Evolutionary conservation across 139 green algal genomes (phyloP), one percentile per base, ranked within the genome.

Genomic region (Nannochloris sp.): DNA sequence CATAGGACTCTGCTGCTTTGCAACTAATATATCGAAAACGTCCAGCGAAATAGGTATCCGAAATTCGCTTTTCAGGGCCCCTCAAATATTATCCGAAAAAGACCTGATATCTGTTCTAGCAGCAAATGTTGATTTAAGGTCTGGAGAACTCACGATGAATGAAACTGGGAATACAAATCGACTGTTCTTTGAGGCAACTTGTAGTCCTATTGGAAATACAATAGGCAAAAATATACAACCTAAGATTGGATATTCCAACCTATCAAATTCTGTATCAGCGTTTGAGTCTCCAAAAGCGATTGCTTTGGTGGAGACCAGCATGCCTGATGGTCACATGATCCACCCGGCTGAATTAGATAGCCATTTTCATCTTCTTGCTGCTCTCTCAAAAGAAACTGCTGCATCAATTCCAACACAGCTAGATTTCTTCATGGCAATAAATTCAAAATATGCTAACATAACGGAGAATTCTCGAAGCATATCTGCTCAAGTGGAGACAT

Each of bases 311-410:
- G 11, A 40, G 33, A 6, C 33, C 5, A 12, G 33, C 11, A 40
- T 40, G 33, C 8, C 59, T 33, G 17, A 72, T 14, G 31, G 43
- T 1, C 26, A 23, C 25, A 55, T 33, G 33, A 17, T 70, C 6
- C 71, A 73, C 44, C 71, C 71, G 1, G 66, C 67, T 2, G 29
- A 46, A 17, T 59, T 59, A 3, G 71, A 78, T 69, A 59, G 49
- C 33, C 49, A 48, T 31, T 60, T 78, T 44, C 71, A 78, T 29
- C 50, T 69, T 33, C 60, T 49, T 13, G 51, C 56, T 5, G 57
- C 44, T 2, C 0, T 55, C 17, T 55, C 48, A 55, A 20, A 40
- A 40, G 33, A 40, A 40, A 12, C 8, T 40, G 8, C 11, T 40
- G 33, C 33, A 40, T 40, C 33, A 13, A 40, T 40, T 40, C 33